These are phyloP conservation scores for Cyathus striatus DNA, from an alignment of 768 basidiomycete species.

Conservation along the genomic window DNA sequence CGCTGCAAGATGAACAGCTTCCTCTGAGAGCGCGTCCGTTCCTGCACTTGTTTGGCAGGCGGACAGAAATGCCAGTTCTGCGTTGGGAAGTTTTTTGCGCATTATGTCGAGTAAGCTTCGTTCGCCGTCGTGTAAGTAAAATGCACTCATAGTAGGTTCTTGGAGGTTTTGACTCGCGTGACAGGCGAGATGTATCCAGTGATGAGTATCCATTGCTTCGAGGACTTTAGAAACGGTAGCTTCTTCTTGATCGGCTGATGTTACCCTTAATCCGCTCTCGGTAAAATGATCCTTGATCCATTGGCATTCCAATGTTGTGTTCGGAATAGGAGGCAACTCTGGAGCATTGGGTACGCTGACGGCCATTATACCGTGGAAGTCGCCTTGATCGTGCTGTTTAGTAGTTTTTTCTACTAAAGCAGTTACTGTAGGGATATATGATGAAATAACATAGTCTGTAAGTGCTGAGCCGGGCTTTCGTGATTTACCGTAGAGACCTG, in stretches of 20 bases:
- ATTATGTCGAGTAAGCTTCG: conserved; percentile 10
- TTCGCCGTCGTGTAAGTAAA: conserved; percentile 12
- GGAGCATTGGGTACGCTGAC: conserved; percentile 6
- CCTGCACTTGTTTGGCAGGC: conserved; percentile 34
- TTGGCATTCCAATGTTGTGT: conserved; percentile 3
- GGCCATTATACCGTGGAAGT: not conserved
- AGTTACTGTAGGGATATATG: conserved; percentile 10
- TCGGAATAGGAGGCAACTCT: conserved; percentile 5
- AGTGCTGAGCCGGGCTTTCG: not conserved
- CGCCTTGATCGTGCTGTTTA: not conserved
- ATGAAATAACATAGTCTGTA: conserved; percentile 13
- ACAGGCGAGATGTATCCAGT: conserved; percentile 27
- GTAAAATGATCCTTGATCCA: too few relatives aligned
- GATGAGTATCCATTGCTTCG: conserved; percentile 7
- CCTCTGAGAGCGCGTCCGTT: conserved; percentile 21
- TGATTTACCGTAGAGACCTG: conserved; percentile 15
- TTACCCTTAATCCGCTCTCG: not conserved
- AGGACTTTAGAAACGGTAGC: conserved; percentile 10
- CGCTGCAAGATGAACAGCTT: conserved; percentile 32
- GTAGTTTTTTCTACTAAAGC: conserved; percentile 3
- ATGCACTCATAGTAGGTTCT: conserved; percentile 16
- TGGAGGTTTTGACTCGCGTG: conserved; percentile 20
- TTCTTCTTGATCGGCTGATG: conserved; percentile 9
- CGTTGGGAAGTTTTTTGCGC: conserved; percentile 1
- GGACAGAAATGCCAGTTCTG: conserved; percentile 30